Base-by-base conservation (phyloP, 495 filamentous ascomycete species). In the Podospora bellae-mahoneyi region DNA sequence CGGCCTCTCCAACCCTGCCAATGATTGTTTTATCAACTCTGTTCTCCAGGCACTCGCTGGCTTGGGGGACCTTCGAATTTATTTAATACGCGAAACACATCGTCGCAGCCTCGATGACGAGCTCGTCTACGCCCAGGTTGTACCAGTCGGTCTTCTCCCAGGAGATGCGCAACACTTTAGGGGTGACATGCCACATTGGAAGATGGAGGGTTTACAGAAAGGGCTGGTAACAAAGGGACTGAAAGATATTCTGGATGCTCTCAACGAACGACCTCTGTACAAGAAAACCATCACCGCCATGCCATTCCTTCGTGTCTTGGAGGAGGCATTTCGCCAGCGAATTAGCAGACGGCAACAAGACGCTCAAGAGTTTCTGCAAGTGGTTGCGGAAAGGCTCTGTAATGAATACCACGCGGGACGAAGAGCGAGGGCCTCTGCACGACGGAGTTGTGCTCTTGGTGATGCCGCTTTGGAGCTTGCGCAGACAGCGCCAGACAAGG, bases 1-100 rank as follows among this genome's bases (percentile, higher is more conserved):
- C 23, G 95, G 95, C 57, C 84, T 99, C 28, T 83, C 84, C 18
- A 99, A 99, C 73, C 86, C 92, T 4, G 96, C 94, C 67, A 98
- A 98, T 81, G 96, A 99, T 78, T 99, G 95, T 82, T 99, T 98
- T 82, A 97, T 99, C 82, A 99, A 99, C 78, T 97, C 94, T 26
- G 90, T 96, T 26, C 85, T 98, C 44, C 95, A 99, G 80, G 93
- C 92, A 0, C 84, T 99, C 20, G 94, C 96, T n/a, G 95, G 95
- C 1, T 83, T 98, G n/a, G 90, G 89, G 3, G 93, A 98, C 71
- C 84, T 99, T 70, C 90, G 96, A 28, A 78, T 93, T 44, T 98
- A 97, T 74, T 81, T 98, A 4, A 97, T 97, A 71, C 85, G 93
- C 55, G 94, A 96, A 77, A 87, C 89, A 30, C 92, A 96, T 76